A percentile compares a stretch with the other conserved stretches of the same genome.
These are phyloP conservation scores for Phytophthora ohioensis DNA, from an alignment of 352 stramenopile genomes.

Conservation along the genomic window DNA sequence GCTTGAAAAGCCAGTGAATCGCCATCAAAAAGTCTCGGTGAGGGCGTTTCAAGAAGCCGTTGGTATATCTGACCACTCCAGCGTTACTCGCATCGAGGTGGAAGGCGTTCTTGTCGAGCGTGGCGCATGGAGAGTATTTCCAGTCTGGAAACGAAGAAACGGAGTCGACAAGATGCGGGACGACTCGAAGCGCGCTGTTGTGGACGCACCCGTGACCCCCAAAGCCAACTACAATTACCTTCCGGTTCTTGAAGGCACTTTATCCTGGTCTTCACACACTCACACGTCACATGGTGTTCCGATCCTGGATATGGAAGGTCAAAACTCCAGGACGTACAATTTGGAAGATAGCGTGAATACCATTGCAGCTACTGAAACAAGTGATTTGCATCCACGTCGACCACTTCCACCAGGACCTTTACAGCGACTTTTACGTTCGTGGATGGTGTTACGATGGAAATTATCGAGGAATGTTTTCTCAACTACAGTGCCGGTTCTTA, in stretches of 20 bases:
- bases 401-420: slow-evolving; percentile 30
- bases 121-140: slow-evolving; percentile 17
- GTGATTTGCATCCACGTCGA: slow-evolving; percentile 14
- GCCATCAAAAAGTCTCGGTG: slow-evolving; percentile 7
- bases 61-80: slow-evolving; percentile 30
- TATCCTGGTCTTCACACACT: slow-evolving; percentile 23
- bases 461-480: slow-evolving; percentile 43
- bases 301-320: slow-evolving; percentile 38
- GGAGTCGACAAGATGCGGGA: slow-evolving; percentile 20
- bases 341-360: slow-evolving; percentile 37
- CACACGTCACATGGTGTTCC: slow-evolving; percentile 33
- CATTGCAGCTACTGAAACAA: slow-evolving; percentile 21
- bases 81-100: slow-evolving; percentile 22
- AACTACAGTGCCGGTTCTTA: slow-evolving; percentile 39
- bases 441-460: slow-evolving; percentile 46
- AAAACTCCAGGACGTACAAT: slow-evolving; percentile 31
- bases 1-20: slow-evolving; percentile 13
- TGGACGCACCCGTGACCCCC: slow-evolving; percentile 16
- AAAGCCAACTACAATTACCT: slow-evolving; percentile 34
- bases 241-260: slow-evolving; percentile 40
- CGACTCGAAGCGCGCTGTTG: slow-evolving; percentile 23
- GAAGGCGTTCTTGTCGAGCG: neutral
- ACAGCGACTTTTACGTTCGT: slow-evolving; percentile 38
- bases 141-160: slow-evolving; percentile 22
- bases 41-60: slow-evolving; percentile 27